phyloP scores from a whole-genome alignment of 1,139 yeast genomes.

The Zygoascus sp. region DNA sequence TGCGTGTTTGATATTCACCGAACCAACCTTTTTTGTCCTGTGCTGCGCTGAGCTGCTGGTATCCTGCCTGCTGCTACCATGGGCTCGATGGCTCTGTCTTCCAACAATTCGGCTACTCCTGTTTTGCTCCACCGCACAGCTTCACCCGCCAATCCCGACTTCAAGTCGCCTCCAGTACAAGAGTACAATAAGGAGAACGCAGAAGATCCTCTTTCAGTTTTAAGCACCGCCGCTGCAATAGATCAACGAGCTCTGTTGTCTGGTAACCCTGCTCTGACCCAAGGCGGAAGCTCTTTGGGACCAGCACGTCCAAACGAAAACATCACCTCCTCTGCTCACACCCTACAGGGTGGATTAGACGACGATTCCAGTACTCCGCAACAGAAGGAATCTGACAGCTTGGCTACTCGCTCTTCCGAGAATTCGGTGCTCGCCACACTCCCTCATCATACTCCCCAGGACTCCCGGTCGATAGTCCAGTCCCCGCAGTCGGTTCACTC shows the following conservation, averaged over 20 bases:
- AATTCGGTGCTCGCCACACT: too few species aligned
- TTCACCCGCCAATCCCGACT: neutral
- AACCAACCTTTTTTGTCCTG: too few species aligned
- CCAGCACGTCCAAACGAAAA: slow-evolving; percentile 2
- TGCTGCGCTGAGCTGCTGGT: neutral
- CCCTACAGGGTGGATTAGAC: neutral
- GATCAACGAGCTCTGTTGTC: neutral
- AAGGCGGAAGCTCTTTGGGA: slow-evolving; percentile 1
- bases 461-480: neutral
- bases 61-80: neutral
- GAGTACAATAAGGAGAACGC: slow-evolving; percentile 4
- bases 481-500: neutral
- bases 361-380: neutral
- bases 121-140: neutral
- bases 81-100: slow-evolving; percentile 5
- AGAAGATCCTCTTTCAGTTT: neutral
- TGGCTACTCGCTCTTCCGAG: too few species aligned
- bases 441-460: too few species aligned
- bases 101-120: slow-evolving; percentile 2
- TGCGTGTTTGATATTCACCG: too few species aligned
- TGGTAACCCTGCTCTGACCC: slow-evolving; percentile 1
- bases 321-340: neutral
- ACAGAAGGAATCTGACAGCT: too few species aligned
- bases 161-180: slow-evolving; percentile 2
- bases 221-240: neutral